Base-by-base conservation (phyloP, 371 early-diverging fungal genomes). In the Nematocida homosporus region DNA sequence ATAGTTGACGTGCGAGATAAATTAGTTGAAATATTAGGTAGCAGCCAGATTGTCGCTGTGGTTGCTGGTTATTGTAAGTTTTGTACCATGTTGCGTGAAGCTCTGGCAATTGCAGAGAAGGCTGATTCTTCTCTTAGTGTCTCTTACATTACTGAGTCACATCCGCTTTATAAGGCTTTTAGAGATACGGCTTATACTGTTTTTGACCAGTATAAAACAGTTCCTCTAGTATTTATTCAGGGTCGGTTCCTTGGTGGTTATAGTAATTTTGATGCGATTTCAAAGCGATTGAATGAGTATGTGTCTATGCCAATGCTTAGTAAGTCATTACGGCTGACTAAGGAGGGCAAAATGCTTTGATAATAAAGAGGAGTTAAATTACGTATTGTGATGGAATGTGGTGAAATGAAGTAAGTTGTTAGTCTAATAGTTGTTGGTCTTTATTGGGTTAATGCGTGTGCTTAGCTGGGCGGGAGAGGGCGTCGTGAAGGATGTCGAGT, bases 171-270 rank as follows among this genome's bases (percentile, higher is more conserved):
- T 10, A 13, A 10, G 13, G 6, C 29, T 29, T 23, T 57, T 10
- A 10, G 59, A 16, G 37, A 10, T 6, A 10, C 42, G 10, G 59
- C 40, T 35, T 5, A 13, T 6, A 57, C 5, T 6, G 40, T 42
- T 18, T 57, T 35, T 34, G 44, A 44, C 20, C n/a, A 29, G 8
- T 57, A 60, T 32, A 44, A n/a, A 5, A 72, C 75, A 29, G 47
- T 72, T 18, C 75, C 75, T 34, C 27, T 61, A 25, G 13, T 72
- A 16, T 72, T 72, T 51, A 32, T 72, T 5, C 60, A 72, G 23
- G 75, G 75, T 35, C 10, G 75, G 47, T 72, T 72, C 35, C 23
- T 72, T 23, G 75, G 75, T 29, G 75, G 75, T 4, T 42, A 44
- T 35, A 42, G 10, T 3, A 35, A 63, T 10, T 44, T 37, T 35